Conservation (phyloP, 768 basidiomycete species). For the Asterophora lycoperdoides region DNA sequence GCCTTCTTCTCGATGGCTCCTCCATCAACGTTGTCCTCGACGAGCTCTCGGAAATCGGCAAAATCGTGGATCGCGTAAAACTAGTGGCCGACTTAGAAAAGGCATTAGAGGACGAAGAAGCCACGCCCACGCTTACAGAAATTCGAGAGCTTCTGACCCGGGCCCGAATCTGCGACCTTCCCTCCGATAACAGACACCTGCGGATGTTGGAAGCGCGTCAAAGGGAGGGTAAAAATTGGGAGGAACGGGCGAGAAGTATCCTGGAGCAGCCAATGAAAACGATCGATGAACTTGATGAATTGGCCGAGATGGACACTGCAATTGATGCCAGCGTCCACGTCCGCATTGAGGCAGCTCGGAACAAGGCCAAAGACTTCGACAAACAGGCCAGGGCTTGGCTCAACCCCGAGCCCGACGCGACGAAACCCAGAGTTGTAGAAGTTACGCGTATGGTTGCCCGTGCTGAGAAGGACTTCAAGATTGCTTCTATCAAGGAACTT, state of each 20-base stretch:
- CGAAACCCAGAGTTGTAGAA: constrained; percentile 63
- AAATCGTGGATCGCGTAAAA: constrained; percentile 75
- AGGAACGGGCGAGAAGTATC: constrained; percentile 59
- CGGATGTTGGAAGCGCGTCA: constrained; percentile 60
- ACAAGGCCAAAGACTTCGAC: constrained; percentile 75
- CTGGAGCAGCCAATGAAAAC: constrained; percentile 70
- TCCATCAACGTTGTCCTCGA: constrained; percentile 82
- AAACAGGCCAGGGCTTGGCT: constrained; percentile 74
- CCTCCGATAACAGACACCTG: constrained; percentile 61
- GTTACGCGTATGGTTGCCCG: constrained; percentile 64
- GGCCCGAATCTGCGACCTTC: constrained; percentile 63
- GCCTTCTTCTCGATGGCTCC: constrained; percentile 62
- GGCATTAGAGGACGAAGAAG: constrained; percentile 60
- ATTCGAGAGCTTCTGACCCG: constrained; percentile 69
- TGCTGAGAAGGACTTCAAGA: constrained; percentile 75
- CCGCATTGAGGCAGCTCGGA: constrained; percentile 57
- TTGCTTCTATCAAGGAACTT: constrained; percentile 59
- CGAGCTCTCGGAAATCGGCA: constrained; percentile 72
- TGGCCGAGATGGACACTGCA: constrained; percentile 67
- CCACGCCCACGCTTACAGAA: constrained; percentile 64
- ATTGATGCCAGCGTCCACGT: constrained; percentile 65
- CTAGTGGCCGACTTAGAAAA: constrained; percentile 73
- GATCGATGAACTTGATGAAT: constrained; percentile 71
- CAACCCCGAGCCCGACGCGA: constrained; percentile 46
- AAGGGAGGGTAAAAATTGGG: constrained; percentile 73